phyloP scores from a whole-genome alignment of 2,329 filamentous ascomycete genomes.

The Claviceps capensis region DNA sequence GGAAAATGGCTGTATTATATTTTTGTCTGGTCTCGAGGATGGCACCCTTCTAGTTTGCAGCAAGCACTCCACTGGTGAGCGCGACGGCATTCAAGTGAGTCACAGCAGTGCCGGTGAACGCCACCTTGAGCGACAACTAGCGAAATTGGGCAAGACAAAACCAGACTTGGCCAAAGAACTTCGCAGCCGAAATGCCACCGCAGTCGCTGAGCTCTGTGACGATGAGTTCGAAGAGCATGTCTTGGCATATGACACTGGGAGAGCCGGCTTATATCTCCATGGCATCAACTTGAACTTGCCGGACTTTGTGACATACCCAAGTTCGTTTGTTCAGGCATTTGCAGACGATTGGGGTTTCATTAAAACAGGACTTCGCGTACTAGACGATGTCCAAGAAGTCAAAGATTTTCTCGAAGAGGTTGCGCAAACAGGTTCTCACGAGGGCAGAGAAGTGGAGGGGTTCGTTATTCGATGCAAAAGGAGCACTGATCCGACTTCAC shows the following conservation, averaged over 20 bases:
- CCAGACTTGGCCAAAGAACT: constrained; percentile 66
- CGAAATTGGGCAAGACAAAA: constrained; percentile 61
- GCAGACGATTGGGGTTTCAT: constrained; percentile 89
- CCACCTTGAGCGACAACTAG: constrained; percentile 71
- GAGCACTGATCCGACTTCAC: constrained; percentile 32
- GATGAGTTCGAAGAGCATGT: constrained; percentile 96
- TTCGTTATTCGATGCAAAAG: constrained; percentile 88
- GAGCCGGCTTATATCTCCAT: constrained; percentile 85
- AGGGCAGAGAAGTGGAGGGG: constrained; percentile 86
- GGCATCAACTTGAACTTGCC: constrained; percentile 95
- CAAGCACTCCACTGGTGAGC: constrained; percentile 85
- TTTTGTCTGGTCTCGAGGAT: constrained; percentile 82
- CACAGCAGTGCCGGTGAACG: constrained; percentile 75
- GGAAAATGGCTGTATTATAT: constrained; percentile 99
- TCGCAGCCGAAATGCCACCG: constrained; percentile 72
- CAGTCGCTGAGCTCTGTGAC: constrained; percentile 91
- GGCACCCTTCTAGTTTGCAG: constrained; percentile 90
- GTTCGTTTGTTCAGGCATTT: constrained; percentile 72
- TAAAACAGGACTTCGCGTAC: constrained; percentile 68
- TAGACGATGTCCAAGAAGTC: constrained; percentile 60
- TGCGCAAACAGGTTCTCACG: constrained; percentile 79
- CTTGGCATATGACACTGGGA: constrained; percentile 68
- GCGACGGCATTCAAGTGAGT: constrained; percentile 58
- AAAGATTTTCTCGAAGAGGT: constrained; percentile 71
- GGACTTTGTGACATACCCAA: constrained; percentile 76